Evolutionary conservation across 768 basidiomycete species (phyloP), one percentile per base, ranked within the genome.

Genomic region (Austroboletus festivus): DNA sequence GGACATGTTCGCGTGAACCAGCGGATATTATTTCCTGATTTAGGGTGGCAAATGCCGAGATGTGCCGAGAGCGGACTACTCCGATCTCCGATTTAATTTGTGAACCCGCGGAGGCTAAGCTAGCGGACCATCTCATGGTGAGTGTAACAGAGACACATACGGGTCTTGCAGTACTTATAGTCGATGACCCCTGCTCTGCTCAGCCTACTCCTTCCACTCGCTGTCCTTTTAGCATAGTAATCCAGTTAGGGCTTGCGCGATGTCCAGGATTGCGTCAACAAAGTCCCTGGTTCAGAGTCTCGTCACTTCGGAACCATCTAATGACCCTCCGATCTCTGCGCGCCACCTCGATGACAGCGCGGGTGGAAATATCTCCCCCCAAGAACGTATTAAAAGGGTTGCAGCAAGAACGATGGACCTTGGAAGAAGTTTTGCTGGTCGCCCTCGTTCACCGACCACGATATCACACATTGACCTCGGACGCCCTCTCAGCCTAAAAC

Each of bases 331-430:
- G 69, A 47, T 57, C 71, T 28, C 67, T 50, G 48, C 67, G 10
- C 58, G 57, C 49, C 45, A 62, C 52, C 48, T 55, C 61, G 55
- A 65, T 50, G 61, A 64, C 26, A 51, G 54, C 47, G 56, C 58
- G 30, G 57, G 56, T 45, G 67, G 56, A 47, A 55, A 64, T 49
- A 42, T 56, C 21, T 59, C 67, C 21, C 58, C 67, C 26, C 69
- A 72, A 24, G 74, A 76, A 59, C 74, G 76, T 56, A 75, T 77
- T 44, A 80, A 79, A 65, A 78, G 78, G 45, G 63, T 78, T 24
- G 75, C 80, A 38, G 75, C 73, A 56, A 77, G 71, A 68, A 83
- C 83, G 0, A 82, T 82, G 46, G 81, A 82, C 57, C 72, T 90
- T 24, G 81, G 82, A 51, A 74, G 75, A 58, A 85, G 82, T 63